Percentiles rank a stretch among this genome's conserved stretches.
These are phyloP conservation scores for Ustilago crameri DNA, from an alignment of 1,284 basidiomycete species.

Conservation along the genomic window DNA sequence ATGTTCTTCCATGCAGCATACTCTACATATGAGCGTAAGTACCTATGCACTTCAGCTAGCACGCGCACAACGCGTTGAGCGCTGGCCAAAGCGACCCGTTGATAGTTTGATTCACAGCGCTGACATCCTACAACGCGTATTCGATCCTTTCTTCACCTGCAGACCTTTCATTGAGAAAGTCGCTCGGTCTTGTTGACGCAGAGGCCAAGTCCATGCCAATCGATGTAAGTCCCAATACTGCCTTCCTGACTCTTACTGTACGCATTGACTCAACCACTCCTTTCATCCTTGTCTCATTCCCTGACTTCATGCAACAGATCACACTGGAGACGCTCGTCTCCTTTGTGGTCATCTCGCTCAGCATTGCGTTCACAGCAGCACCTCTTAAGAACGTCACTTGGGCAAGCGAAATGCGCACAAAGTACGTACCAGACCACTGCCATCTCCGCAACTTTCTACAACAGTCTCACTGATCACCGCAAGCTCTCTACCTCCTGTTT, in stretches of 20 bases:
- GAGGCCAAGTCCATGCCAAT: constrained; percentile 44
- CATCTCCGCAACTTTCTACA: neutral
- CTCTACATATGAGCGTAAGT: constrained; percentile 61
- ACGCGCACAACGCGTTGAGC: neutral
- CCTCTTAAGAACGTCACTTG: constrained; percentile 81
- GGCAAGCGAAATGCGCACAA: constrained; percentile 87
- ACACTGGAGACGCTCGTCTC: constrained; percentile 76
- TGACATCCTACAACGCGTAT: constrained; percentile 6
- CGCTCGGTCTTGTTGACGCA: constrained; percentile 41
- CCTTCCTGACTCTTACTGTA: neutral
- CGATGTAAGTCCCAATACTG: constrained; percentile 34
- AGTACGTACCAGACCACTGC: constrained; percentile 70
- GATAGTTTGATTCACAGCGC: too few species aligned
- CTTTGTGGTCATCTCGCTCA: constrained; percentile 77
- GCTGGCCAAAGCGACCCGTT: too few species aligned
- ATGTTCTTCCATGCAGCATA: constrained; percentile 59
- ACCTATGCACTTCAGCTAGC: too few species aligned
- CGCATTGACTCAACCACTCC: neutral
- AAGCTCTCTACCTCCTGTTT: neutral
- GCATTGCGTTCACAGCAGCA: constrained; percentile 77
- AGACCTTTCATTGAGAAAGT: constrained; percentile 54
- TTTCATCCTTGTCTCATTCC: neutral
- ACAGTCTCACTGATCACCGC: constrained; percentile 1
- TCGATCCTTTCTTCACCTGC: neutral
- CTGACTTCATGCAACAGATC: constrained; percentile 73